Percentiles rank a stretch among this genome's conserved stretches.
These are phyloP conservation scores for Medicago truncatula DNA, from an alignment of 306 rosid genomes.

Conservation along the genomic window DNA sequence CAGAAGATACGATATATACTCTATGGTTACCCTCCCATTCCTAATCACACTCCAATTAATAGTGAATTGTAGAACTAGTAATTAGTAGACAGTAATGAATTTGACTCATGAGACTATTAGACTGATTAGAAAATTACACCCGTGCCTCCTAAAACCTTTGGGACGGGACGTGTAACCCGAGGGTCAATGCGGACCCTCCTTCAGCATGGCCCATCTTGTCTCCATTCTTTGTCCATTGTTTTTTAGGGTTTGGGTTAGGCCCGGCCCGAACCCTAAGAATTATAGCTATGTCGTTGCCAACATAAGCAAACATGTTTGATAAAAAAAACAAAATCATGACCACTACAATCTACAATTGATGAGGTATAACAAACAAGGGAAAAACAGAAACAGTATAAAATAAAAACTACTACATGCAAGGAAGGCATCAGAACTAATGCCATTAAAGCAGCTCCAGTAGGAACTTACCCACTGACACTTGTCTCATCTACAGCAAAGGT, in stretches of 20 bases:
- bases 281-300: not conserved
- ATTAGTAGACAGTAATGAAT: no score
- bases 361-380: not conserved
- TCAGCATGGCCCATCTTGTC: no score
- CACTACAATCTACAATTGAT: not conserved
- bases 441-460: conserved; percentile 1
- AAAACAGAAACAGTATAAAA: not conserved
- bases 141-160: no score
- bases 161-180: no score
- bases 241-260: no score
- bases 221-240: no score
- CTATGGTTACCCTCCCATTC: conserved; percentile 15
- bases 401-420: not conserved
- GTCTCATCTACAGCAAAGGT: conserved; percentile 99
- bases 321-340: conserved; percentile 30
- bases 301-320: not conserved
- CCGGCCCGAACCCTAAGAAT: no score
- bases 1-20: conserved; percentile 4
- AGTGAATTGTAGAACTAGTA: not conserved
- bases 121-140: no score
- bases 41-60: conserved; percentile 18
- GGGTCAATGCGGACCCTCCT: no score
- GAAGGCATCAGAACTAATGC: conserved; percentile 8
- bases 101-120: no score
- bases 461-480: conserved; percentile 95